phyloP scores from a whole-genome alignment of 2,329 filamentous ascomycete genomes.

The Paraconiothyrium sp. region DNA sequence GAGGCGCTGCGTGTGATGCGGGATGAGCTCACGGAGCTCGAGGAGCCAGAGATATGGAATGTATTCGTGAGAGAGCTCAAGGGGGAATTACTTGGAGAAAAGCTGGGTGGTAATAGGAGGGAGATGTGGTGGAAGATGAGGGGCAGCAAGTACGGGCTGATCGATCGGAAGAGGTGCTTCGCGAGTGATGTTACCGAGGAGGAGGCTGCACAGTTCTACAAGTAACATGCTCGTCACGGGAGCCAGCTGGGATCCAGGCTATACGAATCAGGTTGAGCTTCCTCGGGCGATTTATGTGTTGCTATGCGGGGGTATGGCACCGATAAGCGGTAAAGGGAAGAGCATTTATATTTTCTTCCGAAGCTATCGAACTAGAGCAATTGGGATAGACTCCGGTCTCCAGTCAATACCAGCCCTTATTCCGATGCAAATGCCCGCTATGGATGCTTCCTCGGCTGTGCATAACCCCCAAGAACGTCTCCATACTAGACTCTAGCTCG shows the following conservation, averaged over 20 bases:
- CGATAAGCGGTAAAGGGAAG: too few relatives aligned
- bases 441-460: too few relatives aligned
- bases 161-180: slow-evolving; percentile 71
- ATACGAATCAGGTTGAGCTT: too few relatives aligned
- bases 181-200: slow-evolving; percentile 73
- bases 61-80: slow-evolving; percentile 77
- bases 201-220: slow-evolving; percentile 66
- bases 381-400: too few relatives aligned
- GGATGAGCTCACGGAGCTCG: slow-evolving; percentile 76
- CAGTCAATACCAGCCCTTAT: too few relatives aligned
- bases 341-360: too few relatives aligned
- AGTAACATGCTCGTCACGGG: slow-evolving; percentile 3
- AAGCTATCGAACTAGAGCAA: too few relatives aligned
- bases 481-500: too few relatives aligned
- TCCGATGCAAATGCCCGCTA: too few relatives aligned
- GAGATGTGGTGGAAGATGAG: slow-evolving; percentile 85
- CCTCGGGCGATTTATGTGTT: neutral
- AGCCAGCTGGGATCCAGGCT: neutral
- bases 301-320: neutral
- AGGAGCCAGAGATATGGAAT: slow-evolving; percentile 82
- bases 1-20: slow-evolving; percentile 83
- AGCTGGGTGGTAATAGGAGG: slow-evolving; percentile 77
- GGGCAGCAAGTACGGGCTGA: slow-evolving; percentile 73
- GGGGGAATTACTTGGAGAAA: slow-evolving; percentile 71
- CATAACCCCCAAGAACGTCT: too few relatives aligned